These are phyloP conservation scores for Cyberlindnera euphorbiiphila DNA, from an alignment of 805 yeast genomes.

Conservation along the genomic window DNA sequence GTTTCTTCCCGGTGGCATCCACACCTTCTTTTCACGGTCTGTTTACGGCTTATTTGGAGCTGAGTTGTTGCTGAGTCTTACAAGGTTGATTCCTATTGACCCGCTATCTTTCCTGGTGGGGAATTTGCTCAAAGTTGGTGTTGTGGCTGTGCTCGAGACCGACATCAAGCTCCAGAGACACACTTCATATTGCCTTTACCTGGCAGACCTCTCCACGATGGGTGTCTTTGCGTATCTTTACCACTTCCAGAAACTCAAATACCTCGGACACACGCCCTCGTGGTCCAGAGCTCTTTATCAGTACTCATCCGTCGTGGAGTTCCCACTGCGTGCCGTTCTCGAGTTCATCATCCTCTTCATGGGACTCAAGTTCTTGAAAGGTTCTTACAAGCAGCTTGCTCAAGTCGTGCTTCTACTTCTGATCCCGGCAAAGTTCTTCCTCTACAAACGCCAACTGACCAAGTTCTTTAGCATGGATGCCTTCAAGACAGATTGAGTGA, in stretches of 20 bases:
- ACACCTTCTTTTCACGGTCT: conserved; percentile 46
- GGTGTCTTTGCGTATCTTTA: conserved; percentile 18
- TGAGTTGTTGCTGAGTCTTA: conserved; percentile 12
- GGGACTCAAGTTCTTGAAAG: conserved; percentile 14
- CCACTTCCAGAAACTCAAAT: conserved; percentile 16
- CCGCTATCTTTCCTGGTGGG: conserved; percentile 7
- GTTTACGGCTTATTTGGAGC: neutral
- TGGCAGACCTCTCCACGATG: conserved; percentile 8
- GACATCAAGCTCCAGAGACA: conserved; percentile 16
- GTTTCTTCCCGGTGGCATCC: conserved; percentile 69
- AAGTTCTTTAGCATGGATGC: conserved; percentile 12
- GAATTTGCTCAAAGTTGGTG: conserved; percentile 6
- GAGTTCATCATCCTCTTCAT: conserved; percentile 23
- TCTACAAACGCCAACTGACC: conserved; percentile 16
- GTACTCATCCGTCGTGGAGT: conserved; percentile 9
- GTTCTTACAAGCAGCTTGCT: neutral
- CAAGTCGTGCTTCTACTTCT: conserved; percentile 15
- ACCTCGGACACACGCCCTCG: conserved; percentile 12
- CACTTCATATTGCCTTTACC: conserved; percentile 14
- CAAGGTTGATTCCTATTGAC: conserved; percentile 13
- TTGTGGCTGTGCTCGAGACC: conserved; percentile 2
- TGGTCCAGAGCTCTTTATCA: conserved; percentile 7
- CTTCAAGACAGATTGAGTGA: conserved; percentile 13
- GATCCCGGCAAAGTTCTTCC: conserved; percentile 18
- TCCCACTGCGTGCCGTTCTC: conserved; percentile 13